Conservation (phyloP, 371 early-diverging fungal species). For the Phascolomyces articulosus region DNA sequence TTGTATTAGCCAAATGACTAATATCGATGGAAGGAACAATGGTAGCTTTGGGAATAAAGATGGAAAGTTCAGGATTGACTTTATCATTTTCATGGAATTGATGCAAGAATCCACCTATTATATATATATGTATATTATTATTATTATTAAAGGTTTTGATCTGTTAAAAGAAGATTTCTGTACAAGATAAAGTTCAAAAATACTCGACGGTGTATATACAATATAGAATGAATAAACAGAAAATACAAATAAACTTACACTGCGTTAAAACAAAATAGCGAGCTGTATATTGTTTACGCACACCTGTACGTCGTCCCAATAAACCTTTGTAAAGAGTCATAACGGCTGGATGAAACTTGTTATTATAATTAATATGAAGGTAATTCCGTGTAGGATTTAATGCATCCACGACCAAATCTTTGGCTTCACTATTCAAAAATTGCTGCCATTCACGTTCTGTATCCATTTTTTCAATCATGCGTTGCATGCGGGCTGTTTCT, state of each 20-base stretch:
- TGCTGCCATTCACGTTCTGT: constrained; percentile 38
- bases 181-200: too few relatives aligned
- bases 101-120: constrained; percentile 43
- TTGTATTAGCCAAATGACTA: constrained; percentile 5
- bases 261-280: constrained; percentile 44
- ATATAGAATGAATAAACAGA: too few relatives aligned
- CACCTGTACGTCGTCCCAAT: constrained; percentile 29
- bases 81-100: constrained; percentile 41
- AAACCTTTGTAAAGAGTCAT: constrained; percentile 41
- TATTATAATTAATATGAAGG: constrained; percentile 39
- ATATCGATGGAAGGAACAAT: constrained; percentile 30
- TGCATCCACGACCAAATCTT: constrained; percentile 34
- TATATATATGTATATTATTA: neutral
- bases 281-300: constrained; percentile 38
- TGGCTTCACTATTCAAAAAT: constrained; percentile 25
- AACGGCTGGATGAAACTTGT: constrained; percentile 41
- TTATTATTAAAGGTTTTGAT: too few relatives aligned
- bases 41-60: constrained; percentile 35
- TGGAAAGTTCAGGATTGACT: constrained; percentile 32
- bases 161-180: too few relatives aligned
- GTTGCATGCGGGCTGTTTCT: constrained; percentile 15
- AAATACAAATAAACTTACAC: constrained; percentile 17
- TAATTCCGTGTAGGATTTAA: constrained; percentile 25
- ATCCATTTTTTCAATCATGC: constrained; percentile 24
- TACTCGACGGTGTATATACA: too few relatives aligned